Base-by-base conservation (phyloP, 2,329 filamentous ascomycete species). In the Nannizzia gypsea region DNA sequence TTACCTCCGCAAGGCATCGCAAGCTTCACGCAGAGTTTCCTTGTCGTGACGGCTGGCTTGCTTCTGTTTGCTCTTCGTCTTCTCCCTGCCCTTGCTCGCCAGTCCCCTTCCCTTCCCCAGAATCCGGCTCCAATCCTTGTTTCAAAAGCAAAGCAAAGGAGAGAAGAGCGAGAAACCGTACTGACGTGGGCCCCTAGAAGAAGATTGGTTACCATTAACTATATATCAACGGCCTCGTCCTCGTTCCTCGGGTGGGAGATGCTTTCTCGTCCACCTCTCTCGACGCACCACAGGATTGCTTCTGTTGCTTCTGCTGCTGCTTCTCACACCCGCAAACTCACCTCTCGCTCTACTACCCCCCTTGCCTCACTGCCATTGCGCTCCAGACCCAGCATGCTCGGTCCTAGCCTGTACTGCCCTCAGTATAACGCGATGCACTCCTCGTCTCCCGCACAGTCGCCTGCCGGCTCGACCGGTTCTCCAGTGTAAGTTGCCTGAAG, bases 1-100 rank as follows among this genome's bases (percentile, higher is more conserved):
- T 56, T 56, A 38, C 54, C 54, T 56, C 54, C 54, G 54, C 54
- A 42, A 38, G 54, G 34, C 54, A 42, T 56, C 54, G 54, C 54
- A 56, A 42, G 54, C 54, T 56, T 56, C 54, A 56, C 17, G 17
- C 54, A 24, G 34, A 56, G 34, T 56, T 42, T 56, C 48, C 48
- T 54, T 54, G 48, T 54, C 48, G 48, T 54, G 48, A 54, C 48
- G 48, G 26, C 22, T 34, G 31, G 26, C 48, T 31, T 34, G 13
- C 26, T 17, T n/a, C 48, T 54, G 17, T 6, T 9, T 31, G 6
- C n/a, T 54, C 31, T 36, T 11, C 31, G n/a, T 36, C 31, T n/a
- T n/a, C 20, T 48, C 44, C 44, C 24, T 48, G 44, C 26, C 48
- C 48, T 54, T 54, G 48, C 48, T 54, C 48, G 48, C 48, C 15